These are phyloP conservation scores for California macrophylla DNA, from an alignment of 441 rosid genomes.

Conservation along the genomic window DNA sequence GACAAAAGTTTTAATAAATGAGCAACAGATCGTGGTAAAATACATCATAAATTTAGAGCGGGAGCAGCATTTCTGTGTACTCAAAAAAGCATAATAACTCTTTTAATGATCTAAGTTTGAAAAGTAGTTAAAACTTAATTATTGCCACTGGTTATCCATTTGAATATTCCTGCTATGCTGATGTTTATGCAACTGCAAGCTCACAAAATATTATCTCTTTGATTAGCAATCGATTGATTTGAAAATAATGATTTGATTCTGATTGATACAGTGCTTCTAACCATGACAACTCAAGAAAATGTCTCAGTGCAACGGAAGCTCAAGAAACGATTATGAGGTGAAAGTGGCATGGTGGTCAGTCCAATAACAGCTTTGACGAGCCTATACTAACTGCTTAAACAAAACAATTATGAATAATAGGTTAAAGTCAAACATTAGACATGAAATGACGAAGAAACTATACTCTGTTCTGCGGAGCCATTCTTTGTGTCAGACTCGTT, in stretches of 20 bases:
- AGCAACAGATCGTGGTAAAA: neutral
- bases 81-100: neutral
- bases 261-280: neutral
- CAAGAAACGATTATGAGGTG: neutral
- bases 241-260: neutral
- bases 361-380: neutral
- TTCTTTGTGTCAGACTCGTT: conserved; percentile 55
- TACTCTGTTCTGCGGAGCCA: conserved; percentile 51
- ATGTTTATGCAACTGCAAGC: neutral
- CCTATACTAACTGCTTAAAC: neutral
- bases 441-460: conserved; percentile 18
- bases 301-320: neutral
- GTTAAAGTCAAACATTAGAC: conserved; percentile 1
- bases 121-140: neutral
- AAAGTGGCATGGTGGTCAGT: neutral
- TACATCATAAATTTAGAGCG: neutral
- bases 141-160: neutral
- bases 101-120: neutral
- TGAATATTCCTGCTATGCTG: neutral
- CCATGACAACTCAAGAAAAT: neutral
- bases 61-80: neutral
- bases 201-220: neutral
- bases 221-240: neutral
- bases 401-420: neutral
- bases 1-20: neutral